These are phyloP conservation scores for Kluyveromyces marxianus DNA, from an alignment of 1,139 yeast genomes.

Conservation along the genomic window DNA sequence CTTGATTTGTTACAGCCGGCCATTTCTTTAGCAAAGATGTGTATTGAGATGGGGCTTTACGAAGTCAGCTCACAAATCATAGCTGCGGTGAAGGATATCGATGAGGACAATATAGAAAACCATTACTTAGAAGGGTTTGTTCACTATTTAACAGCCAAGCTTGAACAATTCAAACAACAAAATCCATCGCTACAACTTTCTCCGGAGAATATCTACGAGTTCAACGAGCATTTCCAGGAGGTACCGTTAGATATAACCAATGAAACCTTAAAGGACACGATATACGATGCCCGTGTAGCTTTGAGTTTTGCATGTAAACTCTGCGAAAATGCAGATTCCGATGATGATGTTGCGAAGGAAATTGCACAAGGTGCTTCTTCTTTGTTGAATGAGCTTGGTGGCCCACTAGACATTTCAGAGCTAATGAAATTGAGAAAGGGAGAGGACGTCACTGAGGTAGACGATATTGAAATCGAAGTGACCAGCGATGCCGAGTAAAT, in stretches of 20 bases:
- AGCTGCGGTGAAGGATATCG: constrained; percentile 58
- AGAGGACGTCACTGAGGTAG: constrained; percentile 40
- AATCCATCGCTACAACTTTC: constrained; percentile 19
- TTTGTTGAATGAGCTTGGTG: constrained; percentile 51
- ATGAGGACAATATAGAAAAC: constrained; percentile 74
- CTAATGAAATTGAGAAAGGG: constrained; percentile 37
- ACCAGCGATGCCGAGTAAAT: too few relatives aligned
- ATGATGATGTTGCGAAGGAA: constrained; percentile 49
- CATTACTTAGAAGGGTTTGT: constrained; percentile 80
- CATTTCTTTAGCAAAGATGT: constrained; percentile 60
- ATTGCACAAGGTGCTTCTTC: constrained; percentile 44
- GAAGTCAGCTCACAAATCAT: constrained; percentile 59
- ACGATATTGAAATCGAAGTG: constrained; percentile 31
- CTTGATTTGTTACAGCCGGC: constrained; percentile 62
- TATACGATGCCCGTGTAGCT: constrained; percentile 45
- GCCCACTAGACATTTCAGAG: constrained; percentile 35
- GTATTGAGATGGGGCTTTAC: constrained; percentile 68
- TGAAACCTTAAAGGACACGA: constrained; percentile 30
- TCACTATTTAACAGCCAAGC: constrained; percentile 50
- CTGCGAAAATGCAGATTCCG: constrained; percentile 27
- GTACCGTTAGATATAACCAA: constrained; percentile 32
- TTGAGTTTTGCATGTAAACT: constrained; percentile 49
- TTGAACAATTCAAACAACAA: constrained; percentile 25
- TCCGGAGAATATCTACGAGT: constrained; percentile 29
- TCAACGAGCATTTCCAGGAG: constrained; percentile 45